These are phyloP conservation scores for Platismatia glauca DNA, from an alignment of 495 filamentous ascomycete genomes.

Conservation along the genomic window DNA sequence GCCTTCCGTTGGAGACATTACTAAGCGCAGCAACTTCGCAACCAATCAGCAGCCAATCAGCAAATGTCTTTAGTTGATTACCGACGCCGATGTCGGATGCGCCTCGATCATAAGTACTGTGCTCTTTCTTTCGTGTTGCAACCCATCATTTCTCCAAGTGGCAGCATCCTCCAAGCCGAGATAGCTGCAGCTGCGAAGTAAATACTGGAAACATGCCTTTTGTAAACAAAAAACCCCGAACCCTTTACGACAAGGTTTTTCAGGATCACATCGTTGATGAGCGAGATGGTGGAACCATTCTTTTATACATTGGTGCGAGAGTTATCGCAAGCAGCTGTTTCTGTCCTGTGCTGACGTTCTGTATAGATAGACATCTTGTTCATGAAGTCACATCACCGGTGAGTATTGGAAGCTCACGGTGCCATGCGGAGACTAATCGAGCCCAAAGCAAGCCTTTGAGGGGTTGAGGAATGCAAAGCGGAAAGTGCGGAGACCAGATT, in stretches of 20 bases:
- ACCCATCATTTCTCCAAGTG: not conserved
- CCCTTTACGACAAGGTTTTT: conserved; percentile 97
- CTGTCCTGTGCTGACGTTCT: conserved; percentile 17
- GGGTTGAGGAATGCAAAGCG: conserved; percentile 80
- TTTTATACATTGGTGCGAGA: conserved; percentile 78
- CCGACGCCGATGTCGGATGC: conserved; percentile 7
- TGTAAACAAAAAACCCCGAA: conserved; percentile 67
- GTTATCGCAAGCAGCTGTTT: conserved; percentile 13
- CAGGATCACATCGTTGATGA: conserved; percentile 87
- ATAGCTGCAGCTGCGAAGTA: not conserved
- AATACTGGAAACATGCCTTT: conserved; percentile 57
- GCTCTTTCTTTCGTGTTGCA: not conserved
- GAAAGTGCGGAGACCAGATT: conserved; percentile 85
- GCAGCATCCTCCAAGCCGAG: conserved; percentile 18
- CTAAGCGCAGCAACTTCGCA: not conserved
- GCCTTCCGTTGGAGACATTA: too few species aligned
- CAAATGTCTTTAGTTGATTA: not conserved
- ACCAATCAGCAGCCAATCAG: conserved; percentile 5
- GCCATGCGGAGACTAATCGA: conserved; percentile 23
- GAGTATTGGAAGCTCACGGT: conserved; percentile 24
- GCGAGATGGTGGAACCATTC: conserved; percentile 81
- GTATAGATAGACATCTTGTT: conserved; percentile 78
- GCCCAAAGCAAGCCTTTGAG: conserved; percentile 82
- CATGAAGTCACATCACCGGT: conserved; percentile 97
- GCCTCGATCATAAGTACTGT: not conserved